Percentiles rank a stretch among this genome's conserved stretches.
phyloP scores from a whole-genome alignment of 306 rosid genomes.

The Vigna radiata region DNA sequence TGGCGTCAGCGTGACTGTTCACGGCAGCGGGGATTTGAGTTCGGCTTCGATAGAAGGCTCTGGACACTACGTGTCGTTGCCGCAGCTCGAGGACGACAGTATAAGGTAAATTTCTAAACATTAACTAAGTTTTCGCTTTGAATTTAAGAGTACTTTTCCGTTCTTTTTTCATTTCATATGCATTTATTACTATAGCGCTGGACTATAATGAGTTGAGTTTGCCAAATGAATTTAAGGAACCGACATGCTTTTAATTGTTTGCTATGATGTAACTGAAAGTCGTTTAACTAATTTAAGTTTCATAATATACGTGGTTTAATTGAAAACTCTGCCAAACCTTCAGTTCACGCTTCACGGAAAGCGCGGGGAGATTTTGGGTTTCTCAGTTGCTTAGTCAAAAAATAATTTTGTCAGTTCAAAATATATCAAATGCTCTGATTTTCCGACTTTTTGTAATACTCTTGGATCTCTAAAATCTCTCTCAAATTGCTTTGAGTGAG shows the following conservation, averaged over 20 bases:
- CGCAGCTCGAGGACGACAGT: conserved; percentile 61
- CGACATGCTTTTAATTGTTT: conserved; percentile 11
- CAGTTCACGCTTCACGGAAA: background rate
- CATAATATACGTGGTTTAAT: background rate
- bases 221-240: conserved; percentile 13
- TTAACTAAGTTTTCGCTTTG: background rate
- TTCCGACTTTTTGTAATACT: background rate
- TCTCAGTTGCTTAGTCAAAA: background rate
- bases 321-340: too few relatives aligned
- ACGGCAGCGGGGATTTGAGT: conserved; percentile 56
- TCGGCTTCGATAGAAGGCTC: conserved; percentile 57
- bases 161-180: background rate
- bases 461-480: conserved; percentile 5
- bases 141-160: background rate
- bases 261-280: background rate
- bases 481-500: conserved; percentile 4
- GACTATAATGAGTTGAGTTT: conserved; percentile 19
- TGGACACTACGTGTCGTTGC: conserved; percentile 55
- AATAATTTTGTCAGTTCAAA: conserved; percentile 7
- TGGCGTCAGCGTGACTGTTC: conserved; percentile 50
- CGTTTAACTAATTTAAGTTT: conserved; percentile 1
- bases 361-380: conserved; percentile 2
- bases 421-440: background rate
- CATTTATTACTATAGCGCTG: background rate
- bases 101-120: conserved; percentile 54